Base-by-base conservation (phyloP, 2,329 filamentous ascomycete species). In the Colletotrichum lupini region DNA sequence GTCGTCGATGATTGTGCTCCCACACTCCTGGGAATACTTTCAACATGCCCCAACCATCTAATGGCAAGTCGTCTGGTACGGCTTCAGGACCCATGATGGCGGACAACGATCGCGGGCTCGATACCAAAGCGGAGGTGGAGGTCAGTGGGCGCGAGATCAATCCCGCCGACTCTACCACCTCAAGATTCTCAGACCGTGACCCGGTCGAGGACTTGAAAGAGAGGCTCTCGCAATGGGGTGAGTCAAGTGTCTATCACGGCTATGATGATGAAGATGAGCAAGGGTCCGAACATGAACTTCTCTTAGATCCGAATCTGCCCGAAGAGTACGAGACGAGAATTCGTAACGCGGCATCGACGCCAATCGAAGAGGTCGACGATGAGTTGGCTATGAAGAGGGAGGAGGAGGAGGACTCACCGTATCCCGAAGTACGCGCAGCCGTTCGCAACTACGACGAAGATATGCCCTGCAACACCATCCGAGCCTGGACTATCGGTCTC, bases 381-480 rank as follows among this genome's bases (percentile, higher is more conserved):
- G 72, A 76, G 28, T 28, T 75, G 26, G 60, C 77, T 7, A 84
- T 84, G 68, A 80, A 82, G n/a, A 81, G 78, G 4, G 83, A 85
- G 42, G 85, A 87, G 7, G 80, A 83, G 35, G 88, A 91, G 72
- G 84, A 91, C 78, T 93, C 91, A 2, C 91, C 91, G 0, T 93
- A 93, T 77, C 88, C 91, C 32, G 91, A 93, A 80, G 91, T 92
- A 61, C 85, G 89, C 59, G 90, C 91, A 42, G 90, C 91, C 8
- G 90, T 92, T 3, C 85, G 85, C 65, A 92, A 92, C 78, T 90
- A 89, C 76, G 91, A 93, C 78, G 88, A 92, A 76, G 88, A 91
- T 59, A 78, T 92, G 30, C 91, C 91, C 1, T 91, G 90, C 82
- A 92, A 91, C 79, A 93, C 92, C 0, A 83, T 92, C 35, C 86